phyloP scores from a whole-genome alignment of 1,139 yeast species.

The Geotrichum carabidarum region DNA sequence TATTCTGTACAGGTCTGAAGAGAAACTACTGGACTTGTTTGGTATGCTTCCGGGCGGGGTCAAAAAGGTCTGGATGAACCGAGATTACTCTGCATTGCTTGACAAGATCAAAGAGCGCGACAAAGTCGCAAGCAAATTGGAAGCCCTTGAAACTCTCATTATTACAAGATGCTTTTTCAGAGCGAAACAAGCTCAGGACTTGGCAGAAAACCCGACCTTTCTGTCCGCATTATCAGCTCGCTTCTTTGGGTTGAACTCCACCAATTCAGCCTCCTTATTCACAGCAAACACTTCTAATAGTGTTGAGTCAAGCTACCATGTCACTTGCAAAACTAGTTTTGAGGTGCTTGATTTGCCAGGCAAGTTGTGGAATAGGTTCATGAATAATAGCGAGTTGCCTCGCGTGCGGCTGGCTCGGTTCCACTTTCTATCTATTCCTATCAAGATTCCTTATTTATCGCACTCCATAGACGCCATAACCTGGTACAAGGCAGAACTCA shows the following conservation, averaged over 20 bases:
- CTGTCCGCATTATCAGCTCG: not conserved
- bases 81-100: slow-evolving; percentile 27
- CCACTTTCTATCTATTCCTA: slow-evolving; percentile 15
- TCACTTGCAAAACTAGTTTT: slow-evolving; percentile 1
- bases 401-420: slow-evolving; percentile 17
- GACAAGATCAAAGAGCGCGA: slow-evolving; percentile 23
- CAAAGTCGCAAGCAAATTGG: slow-evolving; percentile 23
- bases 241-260: not conserved
- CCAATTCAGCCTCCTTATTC: not conserved
- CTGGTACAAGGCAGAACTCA: slow-evolving; percentile 28
- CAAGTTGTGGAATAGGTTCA: slow-evolving; percentile 26
- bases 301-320: not conserved
- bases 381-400: slow-evolving; percentile 22
- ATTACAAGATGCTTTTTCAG: slow-evolving; percentile 13
- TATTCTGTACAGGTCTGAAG: slow-evolving; percentile 14
- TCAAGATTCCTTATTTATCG: slow-evolving; percentile 20
- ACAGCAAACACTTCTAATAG: not conserved
- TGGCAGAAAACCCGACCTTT: slow-evolving; percentile 12
- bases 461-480: slow-evolving; percentile 25
- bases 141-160: slow-evolving; percentile 22
- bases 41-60: slow-evolving; percentile 28
- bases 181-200: not conserved
- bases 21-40: slow-evolving; percentile 21
- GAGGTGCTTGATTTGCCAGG: slow-evolving; percentile 22
- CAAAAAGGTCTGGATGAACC: slow-evolving; percentile 32